Percentiles rank a stretch among this genome's conserved stretches.
Conservation (phyloP, 2,329 filamentous ascomycete species). For the Penicillium sp. region DNA sequence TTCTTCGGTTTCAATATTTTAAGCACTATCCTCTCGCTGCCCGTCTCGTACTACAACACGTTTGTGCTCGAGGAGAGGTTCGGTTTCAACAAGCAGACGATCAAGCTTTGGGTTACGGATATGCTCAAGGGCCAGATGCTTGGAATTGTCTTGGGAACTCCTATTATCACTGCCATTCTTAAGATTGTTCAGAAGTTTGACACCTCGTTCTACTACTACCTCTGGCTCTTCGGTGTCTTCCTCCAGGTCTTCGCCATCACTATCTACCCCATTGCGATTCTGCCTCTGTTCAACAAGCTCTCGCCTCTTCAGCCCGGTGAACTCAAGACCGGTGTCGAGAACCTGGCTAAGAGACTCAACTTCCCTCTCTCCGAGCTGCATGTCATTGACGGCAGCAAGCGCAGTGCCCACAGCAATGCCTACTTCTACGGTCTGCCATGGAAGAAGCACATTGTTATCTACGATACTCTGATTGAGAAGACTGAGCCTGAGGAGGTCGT, state of each 20-base stretch:
- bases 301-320: conserved; percentile 83
- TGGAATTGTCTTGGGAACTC: conserved; percentile 73
- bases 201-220: conserved; percentile 93
- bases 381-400: conserved; percentile 90
- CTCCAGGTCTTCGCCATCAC: conserved; percentile 95
- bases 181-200: conserved; percentile 93
- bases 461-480: conserved; percentile 96
- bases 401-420: conserved; percentile 83
- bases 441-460: conserved; percentile 99
- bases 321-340: conserved; percentile 85
- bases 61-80: conserved; percentile 97
- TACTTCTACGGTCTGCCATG: conserved; percentile 97
- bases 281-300: conserved; percentile 97
- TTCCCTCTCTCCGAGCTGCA: conserved; percentile 92
- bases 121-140: conserved; percentile 88
- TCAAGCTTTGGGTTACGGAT: conserved; percentile 82
- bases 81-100: conserved; percentile 98
- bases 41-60: conserved; percentile 83
- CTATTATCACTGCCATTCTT: conserved; percentile 87
- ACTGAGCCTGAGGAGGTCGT: conserved; percentile 88
- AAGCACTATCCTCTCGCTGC: conserved; percentile 74
- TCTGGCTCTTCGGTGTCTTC: conserved; percentile 87
- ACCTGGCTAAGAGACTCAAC: conserved; percentile 74
- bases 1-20: conserved; percentile 82
- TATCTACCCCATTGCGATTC: conserved; percentile 89